Conservation (phyloP, 1,284 basidiomycete genomes). For the Cryptococcus hybrid region DNA sequence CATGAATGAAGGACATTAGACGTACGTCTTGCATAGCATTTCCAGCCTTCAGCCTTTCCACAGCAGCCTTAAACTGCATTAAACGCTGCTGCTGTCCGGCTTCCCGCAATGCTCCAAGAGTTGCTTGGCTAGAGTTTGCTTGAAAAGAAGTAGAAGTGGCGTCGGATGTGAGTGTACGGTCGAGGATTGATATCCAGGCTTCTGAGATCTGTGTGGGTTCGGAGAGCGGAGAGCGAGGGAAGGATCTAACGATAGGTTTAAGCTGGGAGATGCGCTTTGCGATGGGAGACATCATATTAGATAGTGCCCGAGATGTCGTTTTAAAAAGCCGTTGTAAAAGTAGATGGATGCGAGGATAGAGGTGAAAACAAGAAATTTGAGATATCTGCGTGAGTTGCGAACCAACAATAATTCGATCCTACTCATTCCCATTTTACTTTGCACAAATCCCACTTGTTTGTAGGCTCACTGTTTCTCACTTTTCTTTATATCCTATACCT, state of each 20-base stretch:
- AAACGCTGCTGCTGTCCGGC: constrained; percentile 9
- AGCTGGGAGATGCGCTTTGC: constrained; percentile 6
- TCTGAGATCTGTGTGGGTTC: constrained; percentile 11
- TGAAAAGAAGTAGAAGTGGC: neutral
- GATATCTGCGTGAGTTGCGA: neutral
- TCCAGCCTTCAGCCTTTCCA: constrained; percentile 9
- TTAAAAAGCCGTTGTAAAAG: too few species aligned
- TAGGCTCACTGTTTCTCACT: neutral
- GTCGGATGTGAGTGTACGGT: neutral
- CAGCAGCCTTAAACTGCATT: constrained; percentile 9
- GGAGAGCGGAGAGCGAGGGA: constrained; percentile 13
- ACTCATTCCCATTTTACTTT: neutral
- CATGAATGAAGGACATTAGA: neutral
- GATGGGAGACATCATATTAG: constrained; percentile 4
- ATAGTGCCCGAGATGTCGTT: neutral
- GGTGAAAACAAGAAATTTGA: neutral
- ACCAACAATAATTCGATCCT: neutral
- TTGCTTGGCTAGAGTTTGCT: neutral
- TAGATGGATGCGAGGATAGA: neutral
- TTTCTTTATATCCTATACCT: neutral
- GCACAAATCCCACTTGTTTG: neutral
- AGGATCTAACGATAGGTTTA: constrained; percentile 7
- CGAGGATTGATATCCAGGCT: constrained; percentile 12
- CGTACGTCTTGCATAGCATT: constrained; percentile 10
- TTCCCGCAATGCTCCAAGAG: constrained; percentile 3